Evolutionary conservation across 129 eudicot species (phyloP).

Genomic region (Lonicera japonica): DNA sequence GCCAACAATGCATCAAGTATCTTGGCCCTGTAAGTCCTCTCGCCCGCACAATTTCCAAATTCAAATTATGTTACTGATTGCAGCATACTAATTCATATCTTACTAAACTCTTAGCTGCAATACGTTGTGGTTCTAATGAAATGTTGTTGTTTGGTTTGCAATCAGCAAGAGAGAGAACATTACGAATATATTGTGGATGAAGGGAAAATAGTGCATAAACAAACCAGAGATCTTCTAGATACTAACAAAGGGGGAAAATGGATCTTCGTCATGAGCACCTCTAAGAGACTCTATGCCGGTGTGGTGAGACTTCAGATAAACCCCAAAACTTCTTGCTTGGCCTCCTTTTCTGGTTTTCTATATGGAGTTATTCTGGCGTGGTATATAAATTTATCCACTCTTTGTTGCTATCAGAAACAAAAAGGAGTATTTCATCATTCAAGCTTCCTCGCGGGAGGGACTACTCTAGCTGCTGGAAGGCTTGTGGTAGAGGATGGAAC

Average conservation of each 20-base stretch:
- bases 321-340: neutral
- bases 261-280: conserved; percentile 88
- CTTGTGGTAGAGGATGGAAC: conserved; percentile 56
- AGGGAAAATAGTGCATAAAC: conserved; percentile 58
- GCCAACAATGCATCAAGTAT: conserved; percentile 82
- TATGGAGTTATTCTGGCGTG: neutral
- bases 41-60: neutral
- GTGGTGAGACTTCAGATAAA: conserved; percentile 41
- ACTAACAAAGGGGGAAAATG: conserved; percentile 61
- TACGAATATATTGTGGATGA: conserved; percentile 66
- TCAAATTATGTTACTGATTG: neutral
- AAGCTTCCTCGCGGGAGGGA: conserved; percentile 95
- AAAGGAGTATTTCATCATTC: conserved; percentile 96
- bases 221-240: conserved; percentile 46
- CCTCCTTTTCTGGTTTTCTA: neutral
- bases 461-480: conserved; percentile 96
- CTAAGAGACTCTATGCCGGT: conserved; percentile 62
- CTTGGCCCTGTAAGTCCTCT: conserved; percentile 84
- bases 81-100: neutral
- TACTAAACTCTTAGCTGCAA: neutral
- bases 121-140: neutral
- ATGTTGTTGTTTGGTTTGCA: conserved; percentile 7
- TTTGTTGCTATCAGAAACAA: conserved; percentile 53
- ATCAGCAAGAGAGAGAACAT: conserved; percentile 80
- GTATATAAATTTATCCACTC: neutral